A percentile compares a stretch with the other conserved stretches of the same genome.
Conservation (phyloP, 2,329 filamentous ascomycete species). For the Rhynchosporium agropyri region DNA sequence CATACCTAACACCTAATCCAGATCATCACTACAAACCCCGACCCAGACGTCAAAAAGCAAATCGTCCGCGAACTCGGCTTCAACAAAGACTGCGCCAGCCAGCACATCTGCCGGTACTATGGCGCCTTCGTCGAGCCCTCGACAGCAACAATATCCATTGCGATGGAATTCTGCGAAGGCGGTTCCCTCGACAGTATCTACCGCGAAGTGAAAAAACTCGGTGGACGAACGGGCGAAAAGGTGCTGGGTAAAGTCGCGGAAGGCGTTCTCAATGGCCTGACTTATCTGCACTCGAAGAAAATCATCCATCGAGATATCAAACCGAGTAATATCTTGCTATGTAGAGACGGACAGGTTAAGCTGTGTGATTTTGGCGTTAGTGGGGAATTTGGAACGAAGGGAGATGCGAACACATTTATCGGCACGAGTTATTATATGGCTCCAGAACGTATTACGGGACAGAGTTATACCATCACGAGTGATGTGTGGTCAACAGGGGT, state of each 20-base stretch:
- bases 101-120: conserved; percentile 97
- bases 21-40: conserved; percentile 98
- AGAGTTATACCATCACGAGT: conserved; percentile 97
- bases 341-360: conserved; percentile 90
- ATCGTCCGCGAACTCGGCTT: conserved; percentile 95
- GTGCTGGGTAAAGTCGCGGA: conserved; percentile 96
- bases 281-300: conserved; percentile 91
- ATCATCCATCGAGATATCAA: conserved; percentile 99
- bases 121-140: conserved; percentile 92
- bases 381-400: conserved; percentile 97
- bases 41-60: conserved; percentile 97
- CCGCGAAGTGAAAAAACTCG: conserved; percentile 93
- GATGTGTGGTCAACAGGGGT: conserved; percentile 98
- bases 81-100: conserved; percentile 95
- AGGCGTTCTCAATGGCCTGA: conserved; percentile 89
- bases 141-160: conserved; percentile 96
- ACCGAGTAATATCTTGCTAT: conserved; percentile 93
- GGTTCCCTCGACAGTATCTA: conserved; percentile 96
- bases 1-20: conserved; percentile 44
- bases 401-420: conserved; percentile 98
- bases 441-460: conserved; percentile 94
- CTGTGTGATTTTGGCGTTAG: conserved; percentile 98
- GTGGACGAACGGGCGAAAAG: conserved; percentile 93
- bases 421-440: conserved; percentile 99
- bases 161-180: conserved; percentile 98